These are phyloP conservation scores for Pythium coloratum DNA, from an alignment of 352 stramenopile genomes.

Conservation along the genomic window DNA sequence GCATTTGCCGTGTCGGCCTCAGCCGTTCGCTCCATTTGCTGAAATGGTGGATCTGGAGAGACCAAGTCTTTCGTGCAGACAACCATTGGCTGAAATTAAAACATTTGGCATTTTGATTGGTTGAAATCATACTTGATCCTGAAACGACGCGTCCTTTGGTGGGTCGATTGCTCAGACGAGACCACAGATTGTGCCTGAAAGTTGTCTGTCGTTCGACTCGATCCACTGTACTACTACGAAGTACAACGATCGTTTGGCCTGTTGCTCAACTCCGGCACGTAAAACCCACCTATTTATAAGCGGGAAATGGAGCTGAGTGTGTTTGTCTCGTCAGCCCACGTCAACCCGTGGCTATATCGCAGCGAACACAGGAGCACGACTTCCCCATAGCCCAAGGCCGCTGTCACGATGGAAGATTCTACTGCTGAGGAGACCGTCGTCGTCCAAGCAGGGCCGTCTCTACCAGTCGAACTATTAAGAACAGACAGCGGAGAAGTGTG, in stretches of 20 bases:
- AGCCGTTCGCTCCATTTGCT: conserved; percentile 3
- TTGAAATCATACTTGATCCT: neutral
- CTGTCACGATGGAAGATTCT: neutral
- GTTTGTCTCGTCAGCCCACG: neutral
- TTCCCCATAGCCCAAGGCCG: neutral
- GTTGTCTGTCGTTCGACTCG: no score
- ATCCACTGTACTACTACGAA: no score
- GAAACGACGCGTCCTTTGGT: conserved; percentile 20
- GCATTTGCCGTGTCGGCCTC: neutral
- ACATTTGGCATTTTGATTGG: neutral
- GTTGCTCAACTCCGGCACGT: neutral
- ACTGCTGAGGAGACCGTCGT: neutral
- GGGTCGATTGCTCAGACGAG: no score
- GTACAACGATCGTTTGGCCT: neutral
- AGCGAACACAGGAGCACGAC: no score
- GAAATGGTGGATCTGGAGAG: neutral
- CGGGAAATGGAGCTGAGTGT: neutral
- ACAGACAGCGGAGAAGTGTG: neutral
- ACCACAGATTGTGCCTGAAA: no score
- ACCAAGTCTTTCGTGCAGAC: no score
- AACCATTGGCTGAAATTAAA: no score
- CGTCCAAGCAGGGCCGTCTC: neutral
- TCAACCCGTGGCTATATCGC: neutral
- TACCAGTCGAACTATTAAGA: neutral
- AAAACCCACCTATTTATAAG: neutral